Conservation (phyloP, 2,329 filamentous ascomycete species). For the Aspergillus sp. region DNA sequence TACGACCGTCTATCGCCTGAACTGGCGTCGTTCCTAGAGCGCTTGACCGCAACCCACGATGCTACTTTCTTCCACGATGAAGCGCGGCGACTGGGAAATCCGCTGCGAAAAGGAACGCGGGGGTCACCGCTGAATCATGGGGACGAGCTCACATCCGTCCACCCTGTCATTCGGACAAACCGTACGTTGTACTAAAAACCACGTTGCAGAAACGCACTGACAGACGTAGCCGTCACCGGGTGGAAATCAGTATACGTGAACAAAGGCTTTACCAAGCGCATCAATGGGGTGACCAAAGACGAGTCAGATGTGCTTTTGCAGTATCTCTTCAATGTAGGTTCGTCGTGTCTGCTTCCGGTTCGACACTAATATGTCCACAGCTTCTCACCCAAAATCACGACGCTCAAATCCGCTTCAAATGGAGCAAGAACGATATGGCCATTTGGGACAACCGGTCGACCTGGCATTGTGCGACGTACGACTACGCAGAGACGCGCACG, state of each 20-base stretch:
- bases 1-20: slow-evolving; percentile 62
- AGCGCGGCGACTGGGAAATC: slow-evolving; percentile 22
- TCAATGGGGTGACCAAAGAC: slow-evolving; percentile 47
- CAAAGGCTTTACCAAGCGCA: slow-evolving; percentile 40
- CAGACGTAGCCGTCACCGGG: slow-evolving; percentile 52
- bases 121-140: slow-evolving; percentile 58
- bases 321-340: slow-evolving; percentile 40
- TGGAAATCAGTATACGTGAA: slow-evolving; percentile 59
- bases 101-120: slow-evolving; percentile 47
- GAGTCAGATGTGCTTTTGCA: slow-evolving; percentile 46
- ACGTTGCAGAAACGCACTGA: neutral
- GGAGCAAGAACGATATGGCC: slow-evolving; percentile 50
- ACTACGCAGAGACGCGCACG: slow-evolving; percentile 40
- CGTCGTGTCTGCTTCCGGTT: neutral
- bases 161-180: slow-evolving; percentile 61
- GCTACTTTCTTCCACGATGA: slow-evolving; percentile 54
- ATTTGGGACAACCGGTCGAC: slow-evolving; percentile 30
- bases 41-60: slow-evolving; percentile 58
- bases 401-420: slow-evolving; percentile 50
- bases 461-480: slow-evolving; percentile 46
- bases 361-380: slow-evolving; percentile 1
- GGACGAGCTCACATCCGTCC: slow-evolving; percentile 50
- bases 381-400: slow-evolving; percentile 51
- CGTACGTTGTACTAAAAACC: slow-evolving; percentile 25
- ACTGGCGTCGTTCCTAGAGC: slow-evolving; percentile 59